phyloP scores from a whole-genome alignment of 2,329 filamentous ascomycete genomes.

The Diatrype stigma region DNA sequence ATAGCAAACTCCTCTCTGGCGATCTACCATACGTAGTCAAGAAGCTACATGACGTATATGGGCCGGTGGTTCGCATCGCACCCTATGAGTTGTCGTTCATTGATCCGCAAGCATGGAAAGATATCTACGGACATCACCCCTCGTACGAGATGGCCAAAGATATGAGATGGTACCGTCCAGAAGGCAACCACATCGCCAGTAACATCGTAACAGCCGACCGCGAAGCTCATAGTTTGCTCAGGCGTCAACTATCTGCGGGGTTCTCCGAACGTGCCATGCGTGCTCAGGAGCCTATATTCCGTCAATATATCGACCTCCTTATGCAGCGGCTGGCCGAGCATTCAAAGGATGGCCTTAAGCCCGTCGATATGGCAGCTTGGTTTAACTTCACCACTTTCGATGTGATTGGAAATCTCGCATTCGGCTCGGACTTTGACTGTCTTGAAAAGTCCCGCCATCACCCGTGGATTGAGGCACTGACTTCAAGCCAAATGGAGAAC shows the following conservation, averaged over 20 bases:
- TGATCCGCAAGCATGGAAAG: too few species aligned
- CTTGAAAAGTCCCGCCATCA: too few species aligned
- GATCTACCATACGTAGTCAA: not conserved
- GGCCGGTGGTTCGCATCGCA: slow-evolving; percentile 37
- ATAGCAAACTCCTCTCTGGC: slow-evolving; percentile 18
- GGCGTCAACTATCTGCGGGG: slow-evolving; percentile 26
- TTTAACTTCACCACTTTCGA: slow-evolving; percentile 3
- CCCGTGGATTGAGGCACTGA: too few species aligned
- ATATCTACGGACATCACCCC: too few species aligned
- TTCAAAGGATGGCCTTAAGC: slow-evolving; percentile 3
- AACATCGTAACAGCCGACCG: slow-evolving; percentile 7
- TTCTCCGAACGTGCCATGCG: slow-evolving; percentile 29
- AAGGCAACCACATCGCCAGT: too few species aligned
- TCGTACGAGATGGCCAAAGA: too few species aligned
- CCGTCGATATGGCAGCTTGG: slow-evolving; percentile 2
- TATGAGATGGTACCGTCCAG: too few species aligned
- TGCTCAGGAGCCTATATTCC: slow-evolving; percentile 30
- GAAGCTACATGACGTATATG: slow-evolving; percentile 31
- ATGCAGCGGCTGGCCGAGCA: slow-evolving; percentile 16
- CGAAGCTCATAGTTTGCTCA: slow-evolving; percentile 21
- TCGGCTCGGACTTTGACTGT: slow-evolving; percentile 2
- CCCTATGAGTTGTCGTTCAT: slow-evolving; percentile 41
- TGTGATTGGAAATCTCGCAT: slow-evolving; percentile 1
- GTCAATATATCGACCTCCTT: slow-evolving; percentile 25
- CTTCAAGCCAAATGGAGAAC: too few species aligned